These are phyloP conservation scores for Bacterosira constricta DNA, from an alignment of 108 stramenopile genomes.

Conservation along the genomic window DNA sequence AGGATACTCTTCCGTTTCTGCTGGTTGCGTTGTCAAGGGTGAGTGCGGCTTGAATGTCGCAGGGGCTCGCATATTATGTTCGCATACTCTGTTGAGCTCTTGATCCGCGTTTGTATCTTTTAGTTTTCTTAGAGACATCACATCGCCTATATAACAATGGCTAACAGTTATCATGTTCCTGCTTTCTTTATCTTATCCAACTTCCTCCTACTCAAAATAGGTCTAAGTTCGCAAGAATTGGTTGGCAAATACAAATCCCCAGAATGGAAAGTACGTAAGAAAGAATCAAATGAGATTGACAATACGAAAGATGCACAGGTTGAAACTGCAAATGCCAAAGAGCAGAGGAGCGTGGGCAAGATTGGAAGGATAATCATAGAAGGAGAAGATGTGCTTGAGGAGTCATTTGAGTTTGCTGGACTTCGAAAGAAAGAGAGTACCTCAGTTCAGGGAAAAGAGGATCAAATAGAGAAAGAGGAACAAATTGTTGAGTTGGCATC, in stretches of 20 bases:
- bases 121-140: too few species aligned
- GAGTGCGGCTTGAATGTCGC: too few species aligned
- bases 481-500: neutral
- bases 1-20: constrained; percentile 1
- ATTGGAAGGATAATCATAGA: neutral
- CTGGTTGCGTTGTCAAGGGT: neutral
- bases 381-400: constrained; percentile 21
- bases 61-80: too few species aligned
- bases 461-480: neutral
- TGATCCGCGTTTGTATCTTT: too few species aligned
- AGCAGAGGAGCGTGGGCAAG: neutral
- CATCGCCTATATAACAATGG: too few species aligned
- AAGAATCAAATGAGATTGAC: neutral
- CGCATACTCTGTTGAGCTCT: too few species aligned
- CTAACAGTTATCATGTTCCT: too few species aligned
- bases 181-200: too few species aligned
- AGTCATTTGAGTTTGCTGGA: neutral
- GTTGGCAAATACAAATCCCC: neutral
- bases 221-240: constrained; percentile 3
- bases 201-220: neutral
- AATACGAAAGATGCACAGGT: neutral
- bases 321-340: neutral
- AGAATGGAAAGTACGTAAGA: neutral
- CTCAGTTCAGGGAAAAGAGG: neutral
- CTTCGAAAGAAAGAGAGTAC: neutral